Evolutionary conservation across 352 stramenopile species (phyloP), one percentile per base, ranked within the genome.

Genomic region (Pythium monospermum): DNA sequence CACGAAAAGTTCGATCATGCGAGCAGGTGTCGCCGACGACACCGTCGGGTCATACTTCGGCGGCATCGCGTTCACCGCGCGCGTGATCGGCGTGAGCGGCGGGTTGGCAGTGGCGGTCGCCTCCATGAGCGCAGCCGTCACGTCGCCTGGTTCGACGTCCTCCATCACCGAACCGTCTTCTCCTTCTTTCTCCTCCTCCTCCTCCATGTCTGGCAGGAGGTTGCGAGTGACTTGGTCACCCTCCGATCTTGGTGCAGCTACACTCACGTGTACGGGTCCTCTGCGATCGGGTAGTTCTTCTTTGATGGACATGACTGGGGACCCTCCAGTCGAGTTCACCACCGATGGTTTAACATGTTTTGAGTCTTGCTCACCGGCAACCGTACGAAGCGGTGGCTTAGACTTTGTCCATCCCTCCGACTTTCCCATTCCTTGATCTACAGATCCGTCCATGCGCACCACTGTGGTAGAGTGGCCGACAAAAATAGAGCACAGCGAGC

Each of bases 361-460:
- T 23, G 40, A 31, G 15, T 30, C 40, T 47, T 19, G 11, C 2
- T 12, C 23, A 25, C 40, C 23, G 13, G 40, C 21, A 23, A 16
- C 26, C 21, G 21, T 23, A 15, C 21, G 21, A 7, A 7, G 11
- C n/a, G 40, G 15, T 25, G 40, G 8, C 23, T 47, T 47, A 4
- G 40, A 30, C 22, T 6, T 31, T 15, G 40, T 13, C 12, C 22
- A 21, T 33, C 40, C 8, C 35, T 41, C 19, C 40, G 42, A 49
- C 42, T 36, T 38, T 2, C 12, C 3, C 10, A 10, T 16, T 27
- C 26, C 31, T 25, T 10, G 27, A 49, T 19, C 15, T 15, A 25
- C 27, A 21, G 25, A 25, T 35, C 42, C 42, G 28, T 25, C 26
- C 42, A 49, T 49, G 31, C 42, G 27, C 42, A 49, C 42, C 42